These are phyloP conservation scores for Boletus speciosus DNA, from an alignment of 768 basidiomycete genomes.

Conservation along the genomic window DNA sequence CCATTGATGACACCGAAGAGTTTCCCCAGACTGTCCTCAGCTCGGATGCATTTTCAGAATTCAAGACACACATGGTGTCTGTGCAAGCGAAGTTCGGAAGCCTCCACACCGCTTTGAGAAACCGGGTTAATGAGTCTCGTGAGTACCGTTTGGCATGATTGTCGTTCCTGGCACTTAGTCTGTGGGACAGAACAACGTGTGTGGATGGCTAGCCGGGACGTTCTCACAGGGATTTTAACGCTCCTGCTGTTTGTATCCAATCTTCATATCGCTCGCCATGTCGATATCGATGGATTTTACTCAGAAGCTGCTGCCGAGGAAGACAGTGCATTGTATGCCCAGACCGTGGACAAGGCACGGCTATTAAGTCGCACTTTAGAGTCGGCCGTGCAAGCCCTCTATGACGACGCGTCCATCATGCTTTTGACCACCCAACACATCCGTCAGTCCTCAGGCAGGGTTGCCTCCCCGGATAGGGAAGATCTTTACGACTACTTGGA, in stretches of 20 bases:
- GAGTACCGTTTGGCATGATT: slow-evolving; percentile 6
- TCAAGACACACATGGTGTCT: slow-evolving; percentile 44
- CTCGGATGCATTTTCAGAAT: slow-evolving; percentile 50
- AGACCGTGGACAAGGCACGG: slow-evolving; percentile 68
- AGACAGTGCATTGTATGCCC: slow-evolving; percentile 51
- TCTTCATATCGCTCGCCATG: slow-evolving; percentile 73
- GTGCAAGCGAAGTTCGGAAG: slow-evolving; percentile 50
- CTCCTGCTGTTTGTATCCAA: slow-evolving; percentile 61
- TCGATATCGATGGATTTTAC: slow-evolving; percentile 77
- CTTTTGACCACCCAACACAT: slow-evolving; percentile 53
- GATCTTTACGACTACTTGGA: slow-evolving; percentile 43
- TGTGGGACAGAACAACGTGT: slow-evolving; percentile 26
- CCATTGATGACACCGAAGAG: slow-evolving; percentile 47
- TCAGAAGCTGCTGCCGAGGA: slow-evolving; percentile 42
- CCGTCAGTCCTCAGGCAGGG: slow-evolving; percentile 11
- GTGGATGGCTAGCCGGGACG: slow-evolving; percentile 42
- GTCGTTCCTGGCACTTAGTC: slow-evolving; percentile 2
- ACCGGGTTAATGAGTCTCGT: slow-evolving; percentile 22
- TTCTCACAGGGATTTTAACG: slow-evolving; percentile 53
- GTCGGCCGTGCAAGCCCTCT: slow-evolving; percentile 63
- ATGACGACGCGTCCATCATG: slow-evolving; percentile 64
- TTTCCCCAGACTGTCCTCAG: slow-evolving; percentile 46
- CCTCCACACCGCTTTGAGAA: slow-evolving; percentile 25
- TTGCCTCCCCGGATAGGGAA: slow-evolving; percentile 15
- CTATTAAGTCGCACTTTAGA: slow-evolving; percentile 68